phyloP scores from a whole-genome alignment of 2,329 filamentous ascomycete genomes.

The Aspergillus intermedius region DNA sequence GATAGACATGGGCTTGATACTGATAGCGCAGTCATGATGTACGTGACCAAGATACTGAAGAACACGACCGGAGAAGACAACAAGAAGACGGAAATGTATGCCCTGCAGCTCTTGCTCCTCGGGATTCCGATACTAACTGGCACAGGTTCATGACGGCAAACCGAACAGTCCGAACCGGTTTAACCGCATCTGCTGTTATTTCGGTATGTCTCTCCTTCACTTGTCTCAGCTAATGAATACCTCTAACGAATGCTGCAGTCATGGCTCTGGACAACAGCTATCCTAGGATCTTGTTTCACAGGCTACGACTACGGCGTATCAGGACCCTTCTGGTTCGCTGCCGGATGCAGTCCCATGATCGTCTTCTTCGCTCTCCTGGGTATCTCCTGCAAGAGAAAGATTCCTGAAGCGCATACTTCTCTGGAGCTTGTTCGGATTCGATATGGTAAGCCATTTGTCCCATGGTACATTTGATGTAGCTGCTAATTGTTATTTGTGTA shows the following conservation, averaged over 20 bases:
- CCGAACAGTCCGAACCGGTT: constrained; percentile 44
- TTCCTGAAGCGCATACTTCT: constrained; percentile 50
- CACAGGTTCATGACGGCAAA: constrained; percentile 50
- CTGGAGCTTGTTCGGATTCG: constrained; percentile 49
- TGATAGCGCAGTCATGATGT: constrained; percentile 37
- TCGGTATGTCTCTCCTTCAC: constrained; percentile 28
- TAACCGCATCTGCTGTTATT: constrained; percentile 50
- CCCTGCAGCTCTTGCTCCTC: too few relatives aligned
- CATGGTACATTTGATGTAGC: neutral
- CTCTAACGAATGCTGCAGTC: constrained; percentile 21
- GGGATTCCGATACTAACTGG: neutral
- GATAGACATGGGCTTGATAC: neutral
- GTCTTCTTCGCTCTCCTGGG: constrained; percentile 49
- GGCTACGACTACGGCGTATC: constrained; percentile 51
- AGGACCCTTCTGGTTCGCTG: constrained; percentile 54
- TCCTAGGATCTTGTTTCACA: constrained; percentile 46
- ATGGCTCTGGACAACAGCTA: constrained; percentile 51
- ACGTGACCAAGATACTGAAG: constrained; percentile 43
- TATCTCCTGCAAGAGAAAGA: constrained; percentile 47
- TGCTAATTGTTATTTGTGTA: constrained; percentile 6
- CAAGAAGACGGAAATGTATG: constrained; percentile 46
- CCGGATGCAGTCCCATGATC: constrained; percentile 51
- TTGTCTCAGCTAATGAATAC: too few relatives aligned
- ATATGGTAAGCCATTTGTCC: constrained; percentile 32
- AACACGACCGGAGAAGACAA: constrained; percentile 48